Evolutionary conservation across 345 rosid genomes (phyloP), one percentile per base, ranked within the genome.

Genomic region (Cardamine occulta): DNA sequence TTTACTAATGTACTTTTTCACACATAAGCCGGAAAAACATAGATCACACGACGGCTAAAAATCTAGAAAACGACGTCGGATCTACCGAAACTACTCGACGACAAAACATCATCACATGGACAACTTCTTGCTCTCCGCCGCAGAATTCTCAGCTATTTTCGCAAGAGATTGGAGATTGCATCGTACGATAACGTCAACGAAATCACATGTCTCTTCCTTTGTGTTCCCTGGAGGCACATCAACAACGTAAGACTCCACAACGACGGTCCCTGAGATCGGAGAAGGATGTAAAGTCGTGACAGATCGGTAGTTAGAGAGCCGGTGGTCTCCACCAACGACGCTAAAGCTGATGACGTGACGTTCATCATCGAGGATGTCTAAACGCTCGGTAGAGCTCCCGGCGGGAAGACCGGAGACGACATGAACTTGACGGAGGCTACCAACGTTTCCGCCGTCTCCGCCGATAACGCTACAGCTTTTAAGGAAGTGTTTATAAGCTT

Each of bases 121-220:
- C 59, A 34, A 24, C 51, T 70, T 76, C 54, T 67, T 72, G 49
- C 53, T 59, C 67, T 54, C 68, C 70, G 70, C 81, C 69, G 74
- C 75, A 29, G 74, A 74, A 63, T 74, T 86, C 86, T 80, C 86
- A 2, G 93, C 88, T 66, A 80, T 85, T 76, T 86, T 88, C 58
- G 96, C 83, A 64, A 91, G 86, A 24, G 96, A 88, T 55, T 91
- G 91, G 53, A 91, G 87, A 79, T 91, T 91, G 87, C 96, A 91
- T 72, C 86, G 75, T 17, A 91, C 88, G 44, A 91, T 89, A 49
- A 91, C 91, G 63, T 87, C 96, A 4, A 79, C 88, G 58, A 91
- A 89, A 71, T 67, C 84, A 57, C 90, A 86, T 3, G 97, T 91
- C 57, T 91, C 97, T 65, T 91, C 97, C 72, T 81, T 82, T 0